These are phyloP conservation scores for Phytophthora syringae DNA, from an alignment of 352 stramenopile genomes.

Conservation along the genomic window DNA sequence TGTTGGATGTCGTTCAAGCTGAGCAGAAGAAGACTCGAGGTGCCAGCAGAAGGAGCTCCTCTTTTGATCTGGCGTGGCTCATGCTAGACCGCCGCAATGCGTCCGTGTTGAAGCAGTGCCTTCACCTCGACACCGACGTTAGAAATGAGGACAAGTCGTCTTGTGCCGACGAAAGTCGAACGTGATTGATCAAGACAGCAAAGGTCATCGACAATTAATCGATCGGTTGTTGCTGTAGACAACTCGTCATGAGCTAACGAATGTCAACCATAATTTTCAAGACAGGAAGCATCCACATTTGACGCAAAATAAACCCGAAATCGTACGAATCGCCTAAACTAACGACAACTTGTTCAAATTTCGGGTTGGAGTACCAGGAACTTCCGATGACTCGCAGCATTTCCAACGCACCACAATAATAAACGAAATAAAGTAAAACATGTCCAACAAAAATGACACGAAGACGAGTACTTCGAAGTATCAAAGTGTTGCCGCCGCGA, in stretches of 20 bases:
- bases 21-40: slow-evolving; percentile 19
- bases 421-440: slow-evolving; percentile 31
- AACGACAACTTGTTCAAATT: slow-evolving; percentile 8
- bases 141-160: background rate
- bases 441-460: slow-evolving; percentile 15
- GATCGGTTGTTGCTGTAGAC: slow-evolving; percentile 6
- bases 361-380: slow-evolving; percentile 12
- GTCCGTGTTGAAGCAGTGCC: slow-evolving; percentile 32
- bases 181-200: background rate
- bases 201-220: background rate
- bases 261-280: no score
- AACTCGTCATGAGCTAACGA: no score
- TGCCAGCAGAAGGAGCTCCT: slow-evolving; percentile 1
- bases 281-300: no score
- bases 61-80: slow-evolving; percentile 31
- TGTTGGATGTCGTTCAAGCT: slow-evolving; percentile 19
- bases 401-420: slow-evolving; percentile 29
- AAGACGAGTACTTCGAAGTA: no score
- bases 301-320: no score
- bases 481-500: slow-evolving; percentile 32
- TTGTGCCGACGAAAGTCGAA: no score
- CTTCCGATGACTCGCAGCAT: slow-evolving; percentile 37
- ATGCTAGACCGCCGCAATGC: slow-evolving; percentile 36
- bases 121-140: slow-evolving; percentile 7
- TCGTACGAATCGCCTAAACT: no score